phyloP scores from a whole-genome alignment of 1,139 yeast species.

The Tardiomyces depauwii region DNA sequence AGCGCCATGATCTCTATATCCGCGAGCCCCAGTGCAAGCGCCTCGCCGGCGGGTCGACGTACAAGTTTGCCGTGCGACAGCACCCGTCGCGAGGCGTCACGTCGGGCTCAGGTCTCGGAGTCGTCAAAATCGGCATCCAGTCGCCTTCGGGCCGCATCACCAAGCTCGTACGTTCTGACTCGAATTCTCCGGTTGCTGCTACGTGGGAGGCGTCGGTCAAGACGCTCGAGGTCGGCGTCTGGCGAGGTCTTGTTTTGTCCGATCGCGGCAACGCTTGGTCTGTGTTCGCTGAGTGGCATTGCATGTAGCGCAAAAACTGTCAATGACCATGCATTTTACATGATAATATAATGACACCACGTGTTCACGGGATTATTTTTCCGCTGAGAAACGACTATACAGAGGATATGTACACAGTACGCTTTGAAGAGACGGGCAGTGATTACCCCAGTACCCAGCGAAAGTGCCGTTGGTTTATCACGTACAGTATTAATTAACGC shows the following conservation, averaged over 20 bases:
- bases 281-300: constrained; percentile 86
- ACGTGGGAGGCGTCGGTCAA: constrained; percentile 54
- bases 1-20: constrained; percentile 66
- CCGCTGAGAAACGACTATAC: too few species aligned
- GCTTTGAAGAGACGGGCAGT: too few species aligned
- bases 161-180: constrained; percentile 37
- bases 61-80: constrained; percentile 52
- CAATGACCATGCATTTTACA: too few species aligned
- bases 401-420: too few species aligned
- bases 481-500: too few species aligned
- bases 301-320: constrained; percentile 24
- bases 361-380: too few species aligned
- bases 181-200: constrained; percentile 24
- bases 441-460: too few species aligned
- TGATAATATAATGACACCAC: too few species aligned
- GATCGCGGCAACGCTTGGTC: constrained; percentile 80
- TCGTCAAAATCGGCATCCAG: constrained; percentile 57
- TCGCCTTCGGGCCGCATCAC: constrained; percentile 76
- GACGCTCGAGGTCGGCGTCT: constrained; percentile 62
- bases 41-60: constrained; percentile 45
- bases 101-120: constrained; percentile 28
- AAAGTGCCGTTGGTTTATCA: too few species aligned
- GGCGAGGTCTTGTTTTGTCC: constrained; percentile 75
- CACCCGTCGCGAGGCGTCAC: constrained; percentile 51
- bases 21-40: constrained; percentile 71